Evolutionary conservation across 208 protist species (phyloP), one percentile per base, ranked within the genome.

Genomic region (Herpetomonas samuelpessoai): DNA sequence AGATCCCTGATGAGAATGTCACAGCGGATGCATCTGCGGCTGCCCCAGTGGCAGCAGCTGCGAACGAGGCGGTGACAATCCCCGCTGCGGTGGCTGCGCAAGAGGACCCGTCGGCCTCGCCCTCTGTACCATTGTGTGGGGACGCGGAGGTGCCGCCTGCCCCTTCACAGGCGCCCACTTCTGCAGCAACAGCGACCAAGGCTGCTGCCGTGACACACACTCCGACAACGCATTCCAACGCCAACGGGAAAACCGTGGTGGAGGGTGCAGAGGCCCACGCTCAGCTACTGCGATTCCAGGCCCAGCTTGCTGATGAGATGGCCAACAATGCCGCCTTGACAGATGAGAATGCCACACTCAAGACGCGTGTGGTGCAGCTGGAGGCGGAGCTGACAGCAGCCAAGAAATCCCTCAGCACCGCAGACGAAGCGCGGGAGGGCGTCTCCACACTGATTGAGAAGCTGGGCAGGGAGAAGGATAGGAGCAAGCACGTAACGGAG

Each of bases 261-360:
- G 55, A 64, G 21, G 46, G 29, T 18, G 44, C 28, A 2, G 57
- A 71, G 31, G 45, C 57, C 3, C 54, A 68, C 26, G 60, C 57
- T 0, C 80, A 88, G 54, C 63, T 90, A 19, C 68, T 91, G 14
- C 81, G 79, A 22, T 86, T 89, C 39, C 83, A 93, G 54, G 71
- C 68, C 30, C 69, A 81, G 50, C 59, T 90, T 7, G 79, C 80
- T 2, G 80, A 84, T 44, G 82, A 90, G 66, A 87, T 90, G 82
- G 71, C 81, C 41, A 56, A 41, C 9, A 67, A 61, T 6, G 35
- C 59, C 9, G 28, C n/a, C 24, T 55, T 92, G 19, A 58, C 68
- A 24, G 38, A 63, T 3, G 65, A 78, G 29, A 89, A 83, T 30
- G 26, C 62, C 1, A 16, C 24, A 1, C 61, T 84, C 52, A 44